These are phyloP conservation scores for Hansenula lynferdii DNA, from an alignment of 1,139 yeast genomes.

Conservation along the genomic window DNA sequence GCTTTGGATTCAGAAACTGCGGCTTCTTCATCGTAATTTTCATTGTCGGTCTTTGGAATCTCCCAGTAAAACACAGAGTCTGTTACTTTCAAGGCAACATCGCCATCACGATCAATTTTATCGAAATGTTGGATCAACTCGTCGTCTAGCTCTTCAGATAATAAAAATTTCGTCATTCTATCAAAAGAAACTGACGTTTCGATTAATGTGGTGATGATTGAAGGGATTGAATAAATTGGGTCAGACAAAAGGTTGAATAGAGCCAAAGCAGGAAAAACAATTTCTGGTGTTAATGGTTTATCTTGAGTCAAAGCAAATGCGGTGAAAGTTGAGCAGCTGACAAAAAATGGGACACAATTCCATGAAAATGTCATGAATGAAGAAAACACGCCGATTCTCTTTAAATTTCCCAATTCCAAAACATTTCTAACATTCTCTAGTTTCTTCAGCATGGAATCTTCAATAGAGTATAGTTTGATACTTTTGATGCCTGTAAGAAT, in stretches of 20 bases:
- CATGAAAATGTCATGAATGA: conserved; percentile 53
- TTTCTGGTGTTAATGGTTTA: conserved; percentile 59
- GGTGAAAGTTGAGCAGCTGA: conserved; percentile 59
- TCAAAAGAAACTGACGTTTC: conserved; percentile 59
- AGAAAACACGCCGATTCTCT: conserved; percentile 39
- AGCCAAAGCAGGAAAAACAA: conserved; percentile 69
- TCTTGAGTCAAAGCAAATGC: conserved; percentile 42
- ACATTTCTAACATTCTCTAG: conserved; percentile 46
- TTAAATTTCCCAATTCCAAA: conserved; percentile 43
- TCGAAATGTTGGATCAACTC: conserved; percentile 32
- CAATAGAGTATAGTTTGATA: conserved; percentile 75
- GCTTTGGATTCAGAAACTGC: conserved; percentile 27
- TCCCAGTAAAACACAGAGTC: conserved; percentile 48
- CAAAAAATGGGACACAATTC: conserved; percentile 62
- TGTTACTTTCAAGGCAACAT: conserved; percentile 33
- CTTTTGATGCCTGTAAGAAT: conserved; percentile 61
- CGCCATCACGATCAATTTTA: conserved; percentile 28
- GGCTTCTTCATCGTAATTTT: conserved; percentile 34
- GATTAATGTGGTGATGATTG: conserved; percentile 46
- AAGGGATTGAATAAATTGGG: conserved; percentile 57
- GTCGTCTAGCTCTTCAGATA: conserved; percentile 45
- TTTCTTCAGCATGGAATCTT: conserved; percentile 52
- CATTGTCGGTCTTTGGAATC: conserved; percentile 20
- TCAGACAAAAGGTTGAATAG: conserved; percentile 53
- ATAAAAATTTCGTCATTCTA: conserved; percentile 49